phyloP scores from a whole-genome alignment of 2,329 filamentous ascomycete genomes.

The Pseudogymnoascus sp. region DNA sequence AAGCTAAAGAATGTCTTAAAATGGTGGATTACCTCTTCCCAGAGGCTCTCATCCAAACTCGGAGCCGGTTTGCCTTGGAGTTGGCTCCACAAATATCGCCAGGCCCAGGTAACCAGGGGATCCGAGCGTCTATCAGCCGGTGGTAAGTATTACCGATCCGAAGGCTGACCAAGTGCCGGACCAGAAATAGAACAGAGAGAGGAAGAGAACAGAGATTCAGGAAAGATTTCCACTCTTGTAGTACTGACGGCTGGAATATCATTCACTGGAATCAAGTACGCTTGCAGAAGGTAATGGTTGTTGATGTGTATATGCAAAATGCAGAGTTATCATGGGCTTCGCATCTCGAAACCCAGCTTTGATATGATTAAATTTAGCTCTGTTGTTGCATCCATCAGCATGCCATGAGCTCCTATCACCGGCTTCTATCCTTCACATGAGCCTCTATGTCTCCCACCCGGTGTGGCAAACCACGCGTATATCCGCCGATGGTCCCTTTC shows the following conservation, averaged over 20 bases:
- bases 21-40: not conserved
- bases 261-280: not conserved
- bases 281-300: not conserved
- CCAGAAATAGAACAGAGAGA: not conserved
- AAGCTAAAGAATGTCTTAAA: constrained; percentile 3
- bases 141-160: not conserved
- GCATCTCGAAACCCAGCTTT: not conserved
- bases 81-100: constrained; percentile 4
- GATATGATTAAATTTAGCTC: not conserved
- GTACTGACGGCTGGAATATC: not conserved
- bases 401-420: constrained; percentile 1
- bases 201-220: not conserved
- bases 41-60: constrained; percentile 2
- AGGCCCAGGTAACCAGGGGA: constrained; percentile 4
- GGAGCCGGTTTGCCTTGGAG: not conserved
- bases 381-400: constrained; percentile 1
- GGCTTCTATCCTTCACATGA: not conserved
- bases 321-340: not conserved
- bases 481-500: not conserved
- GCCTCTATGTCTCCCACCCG: not conserved
- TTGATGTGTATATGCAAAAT: not conserved
- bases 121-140: not conserved
- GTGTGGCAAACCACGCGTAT: not conserved
- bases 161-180: not conserved
- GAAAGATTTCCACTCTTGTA: not conserved